Percentiles rank a stretch among this genome's conserved stretches.
phyloP scores from a whole-genome alignment of 2,329 filamentous ascomycete species.

The Neurospora sp. region DNA sequence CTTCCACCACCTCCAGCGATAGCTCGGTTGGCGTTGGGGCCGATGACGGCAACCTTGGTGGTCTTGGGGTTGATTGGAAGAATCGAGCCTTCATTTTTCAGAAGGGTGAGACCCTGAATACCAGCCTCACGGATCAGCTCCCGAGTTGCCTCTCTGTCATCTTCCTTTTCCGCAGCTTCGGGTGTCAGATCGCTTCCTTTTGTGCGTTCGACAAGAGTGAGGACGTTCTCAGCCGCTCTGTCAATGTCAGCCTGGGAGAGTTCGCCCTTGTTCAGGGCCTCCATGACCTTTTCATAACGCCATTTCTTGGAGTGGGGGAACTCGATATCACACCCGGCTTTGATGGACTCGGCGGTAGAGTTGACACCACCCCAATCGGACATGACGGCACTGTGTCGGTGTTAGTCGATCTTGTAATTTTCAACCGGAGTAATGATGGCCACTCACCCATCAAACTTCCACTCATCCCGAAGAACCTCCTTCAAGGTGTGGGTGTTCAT shows the following conservation, averaged over 20 bases:
- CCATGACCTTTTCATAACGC: constrained; percentile 46
- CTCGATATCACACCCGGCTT: constrained; percentile 47
- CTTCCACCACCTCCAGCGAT: constrained; percentile 61
- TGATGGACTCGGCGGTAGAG: constrained; percentile 44
- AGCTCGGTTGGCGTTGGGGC: constrained; percentile 55
- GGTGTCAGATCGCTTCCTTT: constrained; percentile 48
- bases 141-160: constrained; percentile 47
- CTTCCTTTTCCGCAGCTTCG: constrained; percentile 47
- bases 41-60: constrained; percentile 54
- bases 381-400: constrained; percentile 36
- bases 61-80: constrained; percentile 46
- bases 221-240: constrained; percentile 47
- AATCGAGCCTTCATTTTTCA: constrained; percentile 52
- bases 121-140: constrained; percentile 51
- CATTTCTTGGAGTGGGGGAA: constrained; percentile 47
- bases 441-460: constrained; percentile 48
- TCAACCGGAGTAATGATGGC: background rate
- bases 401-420: background rate
- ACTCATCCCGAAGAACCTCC: constrained; percentile 49
- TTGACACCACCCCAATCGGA: constrained; percentile 51
- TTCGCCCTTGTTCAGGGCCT: constrained; percentile 38
- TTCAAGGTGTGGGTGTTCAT: constrained; percentile 46
- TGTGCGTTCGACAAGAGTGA: constrained; percentile 50
- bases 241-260: constrained; percentile 42
- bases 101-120: constrained; percentile 50